Evolutionary conservation across 805 yeast species (phyloP).

Genomic region (Cyberlindnera sargentensis): DNA sequence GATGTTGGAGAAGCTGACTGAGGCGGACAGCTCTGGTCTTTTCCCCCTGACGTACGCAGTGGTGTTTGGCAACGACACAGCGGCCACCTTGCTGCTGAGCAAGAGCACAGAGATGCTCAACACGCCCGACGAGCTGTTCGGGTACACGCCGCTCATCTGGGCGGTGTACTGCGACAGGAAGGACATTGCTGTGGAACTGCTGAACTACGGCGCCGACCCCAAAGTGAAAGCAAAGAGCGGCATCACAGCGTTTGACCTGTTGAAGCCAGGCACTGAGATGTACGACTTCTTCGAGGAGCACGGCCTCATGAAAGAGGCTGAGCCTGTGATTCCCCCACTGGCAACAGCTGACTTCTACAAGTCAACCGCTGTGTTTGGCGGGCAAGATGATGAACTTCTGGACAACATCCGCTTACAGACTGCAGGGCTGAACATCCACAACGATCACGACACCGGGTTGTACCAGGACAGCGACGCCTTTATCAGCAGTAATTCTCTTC

Average conservation of each 20-base stretch:
- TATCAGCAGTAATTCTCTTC: slow-evolving; percentile 9
- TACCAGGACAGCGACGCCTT: slow-evolving; percentile 18
- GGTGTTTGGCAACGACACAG: slow-evolving; percentile 41
- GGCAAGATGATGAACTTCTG: slow-evolving; percentile 26
- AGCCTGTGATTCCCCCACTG: background rate
- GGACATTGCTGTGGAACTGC: slow-evolving; percentile 45
- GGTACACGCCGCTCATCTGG: slow-evolving; percentile 80
- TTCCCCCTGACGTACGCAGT: slow-evolving; percentile 47
- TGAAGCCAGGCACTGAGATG: slow-evolving; percentile 49
- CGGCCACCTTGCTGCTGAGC: slow-evolving; percentile 32
- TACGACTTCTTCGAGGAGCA: slow-evolving; percentile 53
- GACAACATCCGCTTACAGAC: slow-evolving; percentile 33
- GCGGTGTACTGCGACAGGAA: slow-evolving; percentile 59
- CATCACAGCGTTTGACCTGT: slow-evolving; percentile 47
- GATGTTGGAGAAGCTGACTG: slow-evolving; percentile 20
- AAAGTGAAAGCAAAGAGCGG: slow-evolving; percentile 35
- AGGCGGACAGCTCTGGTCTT: slow-evolving; percentile 34
- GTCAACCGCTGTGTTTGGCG: slow-evolving; percentile 6
- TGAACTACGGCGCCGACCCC: slow-evolving; percentile 58
- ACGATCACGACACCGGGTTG: slow-evolving; percentile 19
- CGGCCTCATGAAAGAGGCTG: slow-evolving; percentile 26
- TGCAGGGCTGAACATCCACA: slow-evolving; percentile 22
- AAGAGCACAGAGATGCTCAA: slow-evolving; percentile 8
- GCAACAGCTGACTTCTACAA: slow-evolving; percentile 14
- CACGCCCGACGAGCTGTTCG: slow-evolving; percentile 37